phyloP scores from a whole-genome alignment of 129 eudicot genomes.

The Kitagawia praeruptora region DNA sequence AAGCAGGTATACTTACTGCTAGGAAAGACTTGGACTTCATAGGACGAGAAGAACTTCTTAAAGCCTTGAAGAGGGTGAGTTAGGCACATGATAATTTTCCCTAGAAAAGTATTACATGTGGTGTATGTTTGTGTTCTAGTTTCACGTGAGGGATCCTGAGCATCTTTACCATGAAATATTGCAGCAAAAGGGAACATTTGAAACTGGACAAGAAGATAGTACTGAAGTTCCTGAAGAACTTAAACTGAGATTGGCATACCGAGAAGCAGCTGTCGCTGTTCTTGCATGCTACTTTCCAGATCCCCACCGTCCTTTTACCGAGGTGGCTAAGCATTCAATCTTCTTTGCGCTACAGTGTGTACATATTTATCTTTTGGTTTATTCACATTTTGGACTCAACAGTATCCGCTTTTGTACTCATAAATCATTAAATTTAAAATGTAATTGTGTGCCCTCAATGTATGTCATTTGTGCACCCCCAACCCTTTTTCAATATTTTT shows the following conservation, averaged over 20 bases:
- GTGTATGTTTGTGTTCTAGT: constrained; percentile 2
- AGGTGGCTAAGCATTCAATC: constrained; percentile 24
- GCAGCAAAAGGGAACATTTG: constrained; percentile 97
- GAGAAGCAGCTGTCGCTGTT: constrained; percentile 95
- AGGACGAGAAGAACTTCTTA: constrained; percentile 80
- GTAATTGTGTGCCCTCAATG: neutral
- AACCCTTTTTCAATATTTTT: no score
- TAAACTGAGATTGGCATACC: constrained; percentile 77
- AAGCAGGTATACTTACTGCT: constrained; percentile 94
- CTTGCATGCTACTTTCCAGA: constrained; percentile 89
- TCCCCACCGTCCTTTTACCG: constrained; percentile 64
- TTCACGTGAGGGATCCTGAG: constrained; percentile 5
- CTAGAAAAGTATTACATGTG: neutral
- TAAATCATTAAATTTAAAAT: no score
- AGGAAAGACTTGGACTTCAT: constrained; percentile 86
- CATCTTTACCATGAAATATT: constrained; percentile 17
- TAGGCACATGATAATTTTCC: neutral
- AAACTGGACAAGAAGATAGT: constrained; percentile 92
- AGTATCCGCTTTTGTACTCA: neutral
- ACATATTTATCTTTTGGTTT: neutral
- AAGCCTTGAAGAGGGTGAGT: constrained; percentile 82
- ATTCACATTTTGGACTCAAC: neutral
- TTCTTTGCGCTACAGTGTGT: neutral
- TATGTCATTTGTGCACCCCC: neutral
- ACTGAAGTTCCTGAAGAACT: constrained; percentile 83